Evolutionary conservation across 768 basidiomycete species (phyloP).

Genomic region (Podaxis mareebaensis): DNA sequence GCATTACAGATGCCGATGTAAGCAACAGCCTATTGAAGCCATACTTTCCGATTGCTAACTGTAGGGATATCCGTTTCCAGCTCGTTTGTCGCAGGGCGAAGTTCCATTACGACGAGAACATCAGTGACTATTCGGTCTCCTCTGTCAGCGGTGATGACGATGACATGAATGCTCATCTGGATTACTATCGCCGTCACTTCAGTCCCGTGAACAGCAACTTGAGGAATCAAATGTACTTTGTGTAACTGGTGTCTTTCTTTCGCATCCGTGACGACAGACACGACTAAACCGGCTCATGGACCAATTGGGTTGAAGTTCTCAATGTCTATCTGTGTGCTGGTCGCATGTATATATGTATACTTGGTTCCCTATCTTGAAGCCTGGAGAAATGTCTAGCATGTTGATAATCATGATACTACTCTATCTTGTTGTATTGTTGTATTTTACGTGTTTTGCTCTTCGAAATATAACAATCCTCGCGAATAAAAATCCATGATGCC

Average conservation of each 20-base stretch:
- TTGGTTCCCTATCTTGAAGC: too few relatives aligned
- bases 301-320: too few relatives aligned
- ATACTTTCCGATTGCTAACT: not conserved
- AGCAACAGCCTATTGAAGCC: not conserved
- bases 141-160: slow-evolving; percentile 33
- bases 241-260: slow-evolving; percentile 18
- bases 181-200: slow-evolving; percentile 36
- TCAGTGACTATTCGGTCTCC: slow-evolving; percentile 33
- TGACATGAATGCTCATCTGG: slow-evolving; percentile 19
- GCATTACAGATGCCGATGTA: slow-evolving; percentile 13
- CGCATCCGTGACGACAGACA: not conserved
- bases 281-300: too few relatives aligned
- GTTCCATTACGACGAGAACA: slow-evolving; percentile 46
- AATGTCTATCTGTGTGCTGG: too few relatives aligned
- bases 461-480: too few relatives aligned
- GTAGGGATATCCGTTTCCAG: slow-evolving; percentile 26
- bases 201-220: slow-evolving; percentile 29
- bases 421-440: too few relatives aligned
- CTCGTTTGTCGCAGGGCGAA: slow-evolving; percentile 55
- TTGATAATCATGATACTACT: too few relatives aligned
- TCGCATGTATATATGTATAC: too few relatives aligned
- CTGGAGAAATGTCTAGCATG: too few relatives aligned
- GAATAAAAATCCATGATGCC: too few relatives aligned
- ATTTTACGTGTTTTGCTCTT: too few relatives aligned
- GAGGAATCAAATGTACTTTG: slow-evolving; percentile 31